A percentile compares a stretch with the other conserved stretches of the same genome.
Evolutionary conservation across 495 filamentous ascomycete genomes (phyloP).

Genomic region (Penicillium flavigenum): DNA sequence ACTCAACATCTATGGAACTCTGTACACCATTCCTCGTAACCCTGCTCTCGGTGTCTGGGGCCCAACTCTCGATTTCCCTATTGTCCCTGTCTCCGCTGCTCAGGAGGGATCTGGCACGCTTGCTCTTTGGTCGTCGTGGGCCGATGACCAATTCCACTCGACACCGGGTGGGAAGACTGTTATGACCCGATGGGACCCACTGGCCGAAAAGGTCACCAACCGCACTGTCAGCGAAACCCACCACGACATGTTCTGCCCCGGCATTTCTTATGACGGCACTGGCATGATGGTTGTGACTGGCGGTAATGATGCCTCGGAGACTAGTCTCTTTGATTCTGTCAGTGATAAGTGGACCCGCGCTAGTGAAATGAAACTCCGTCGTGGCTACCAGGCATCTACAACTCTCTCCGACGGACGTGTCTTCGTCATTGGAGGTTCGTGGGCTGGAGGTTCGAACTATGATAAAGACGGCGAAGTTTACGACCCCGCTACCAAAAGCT

Average conservation of each 20-base stretch:
- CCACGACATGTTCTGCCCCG: slow-evolving; percentile 66
- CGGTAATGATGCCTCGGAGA: slow-evolving; percentile 42
- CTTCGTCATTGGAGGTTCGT: slow-evolving; percentile 62
- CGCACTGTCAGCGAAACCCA: slow-evolving; percentile 44
- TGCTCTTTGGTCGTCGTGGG: slow-evolving; percentile 46
- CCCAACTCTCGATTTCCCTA: slow-evolving; percentile 50
- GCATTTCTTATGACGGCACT: slow-evolving; percentile 49
- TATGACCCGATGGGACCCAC: slow-evolving; percentile 16
- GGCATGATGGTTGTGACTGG: slow-evolving; percentile 57
- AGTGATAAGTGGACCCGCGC: slow-evolving; percentile 32
- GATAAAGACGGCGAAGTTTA: slow-evolving; percentile 59
- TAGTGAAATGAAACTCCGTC: slow-evolving; percentile 44
- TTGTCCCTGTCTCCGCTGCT: slow-evolving; percentile 47
- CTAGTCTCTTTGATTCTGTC: slow-evolving; percentile 46
- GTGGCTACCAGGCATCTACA: slow-evolving; percentile 58
- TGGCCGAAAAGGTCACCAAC: slow-evolving; percentile 33
- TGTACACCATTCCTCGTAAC: slow-evolving; percentile 11
- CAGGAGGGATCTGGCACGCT: slow-evolving; percentile 37
- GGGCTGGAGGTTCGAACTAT: slow-evolving; percentile 40
- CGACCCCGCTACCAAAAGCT: slow-evolving; percentile 36
- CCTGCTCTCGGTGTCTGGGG: slow-evolving; percentile 42
- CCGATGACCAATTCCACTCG: slow-evolving; percentile 35
- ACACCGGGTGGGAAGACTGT: slow-evolving; percentile 37
- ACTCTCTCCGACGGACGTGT: slow-evolving; percentile 54
- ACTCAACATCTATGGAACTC: slow-evolving; percentile 28